Base-by-base conservation (phyloP, 169 alveolate species). In the Plasmodium reichenowi region DNA sequence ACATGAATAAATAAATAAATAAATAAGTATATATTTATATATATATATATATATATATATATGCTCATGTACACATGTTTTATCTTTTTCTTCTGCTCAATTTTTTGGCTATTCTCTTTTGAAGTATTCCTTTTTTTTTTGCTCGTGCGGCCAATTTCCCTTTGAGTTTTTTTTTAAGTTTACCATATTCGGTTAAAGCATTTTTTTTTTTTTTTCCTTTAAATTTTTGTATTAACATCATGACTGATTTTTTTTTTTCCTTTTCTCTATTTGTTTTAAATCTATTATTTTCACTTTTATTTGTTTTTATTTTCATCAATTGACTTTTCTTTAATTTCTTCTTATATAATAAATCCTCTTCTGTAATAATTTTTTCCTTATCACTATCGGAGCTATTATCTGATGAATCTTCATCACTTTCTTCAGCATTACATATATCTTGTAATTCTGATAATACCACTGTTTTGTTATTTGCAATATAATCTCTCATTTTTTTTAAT, bases 121-220 rank as follows among this genome's bases (percentile, higher is more conserved):
- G 68, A 4, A 78, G 13, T 22, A 78, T 78, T 66, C 76, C 78
- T 45, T 68, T 64, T 7, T 78, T 78, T 71, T 78, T 78, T 2
- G 89, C 89, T 32, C 89, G 15, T 2, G 89, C 78, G 8, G 89
- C 89, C 7, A 78, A 45, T 29, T 78, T 78, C 15, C 89, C 89
- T 26, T 78, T 78, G 26, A 78, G 67, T 24, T 78, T 78, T 59
- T 78, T 78, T 56, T 78, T 78, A 4, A 78, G 50, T 17, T 78
- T 78, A 9, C 89, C 89, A 32, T 78, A 78, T 43, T 78, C 75
- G 3, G 56, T 43, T 7, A 66, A n/a, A 45, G 89, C 74, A 48
- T 62, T 76, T 29, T 78, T 78, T 17, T 74, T 58, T 56, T 76
- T 78, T 60, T 45, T 59, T 60, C 60, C 67, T 63, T 62, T 73